Evolutionary conservation across 2,329 filamentous ascomycete species (phyloP).

Genomic region (Colletotrichum cuscutae): DNA sequence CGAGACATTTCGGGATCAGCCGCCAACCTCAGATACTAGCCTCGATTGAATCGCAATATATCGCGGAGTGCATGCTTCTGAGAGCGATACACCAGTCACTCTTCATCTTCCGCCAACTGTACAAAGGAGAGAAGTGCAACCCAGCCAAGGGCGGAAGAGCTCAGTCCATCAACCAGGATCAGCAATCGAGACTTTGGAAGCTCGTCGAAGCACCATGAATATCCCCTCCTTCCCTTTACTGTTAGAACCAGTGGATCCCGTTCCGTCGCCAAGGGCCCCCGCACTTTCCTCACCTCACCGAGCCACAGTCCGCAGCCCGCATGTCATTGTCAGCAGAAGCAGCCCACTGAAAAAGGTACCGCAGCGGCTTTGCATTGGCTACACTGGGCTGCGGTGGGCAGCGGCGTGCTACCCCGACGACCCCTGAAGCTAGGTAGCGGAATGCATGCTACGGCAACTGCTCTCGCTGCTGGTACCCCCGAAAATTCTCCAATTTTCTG

Average conservation of each 20-base stretch:
- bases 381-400: slow-evolving; percentile 1
- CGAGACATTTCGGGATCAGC: slow-evolving; percentile 4
- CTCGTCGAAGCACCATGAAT: slow-evolving; percentile 32
- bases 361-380: slow-evolving; percentile 9
- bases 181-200: slow-evolving; percentile 27
- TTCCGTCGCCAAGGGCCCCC: slow-evolving; percentile 25
- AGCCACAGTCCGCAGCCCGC: slow-evolving; percentile 18
- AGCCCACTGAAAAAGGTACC: slow-evolving; percentile 32
- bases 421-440: slow-evolving; percentile 12
- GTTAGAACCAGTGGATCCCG: slow-evolving; percentile 21
- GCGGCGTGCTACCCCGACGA: slow-evolving; percentile 8
- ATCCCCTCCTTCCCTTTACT: slow-evolving; percentile 22
- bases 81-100: neutral
- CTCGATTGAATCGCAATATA: neutral
- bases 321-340: neutral
- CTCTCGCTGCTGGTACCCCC: slow-evolving; percentile 11
- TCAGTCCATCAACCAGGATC: slow-evolving; percentile 14
- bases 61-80: neutral
- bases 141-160: neutral
- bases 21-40: neutral
- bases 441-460: slow-evolving; percentile 10
- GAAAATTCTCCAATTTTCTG: slow-evolving; percentile 7
- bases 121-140: neutral
- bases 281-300: slow-evolving; percentile 17
- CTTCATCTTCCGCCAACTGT: neutral